These are phyloP conservation scores for Athelia psychrophila DNA, from an alignment of 1,284 basidiomycete genomes.

Conservation along the genomic window DNA sequence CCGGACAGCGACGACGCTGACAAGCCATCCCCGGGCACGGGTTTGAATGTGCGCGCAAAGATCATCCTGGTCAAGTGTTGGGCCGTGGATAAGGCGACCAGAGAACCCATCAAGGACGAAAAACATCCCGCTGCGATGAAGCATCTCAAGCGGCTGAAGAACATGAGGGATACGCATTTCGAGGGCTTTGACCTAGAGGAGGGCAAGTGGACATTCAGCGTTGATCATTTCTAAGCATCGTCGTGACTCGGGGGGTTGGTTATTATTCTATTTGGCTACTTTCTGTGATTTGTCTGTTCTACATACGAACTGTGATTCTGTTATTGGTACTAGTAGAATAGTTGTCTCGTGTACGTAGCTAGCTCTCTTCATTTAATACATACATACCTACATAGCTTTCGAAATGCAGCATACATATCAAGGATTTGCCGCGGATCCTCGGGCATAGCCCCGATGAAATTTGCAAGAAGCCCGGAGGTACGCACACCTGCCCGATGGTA, in stretches of 20 bases:
- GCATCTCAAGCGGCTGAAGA: conserved; percentile 83
- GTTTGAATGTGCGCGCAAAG: conserved; percentile 86
- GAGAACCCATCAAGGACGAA: conserved; percentile 87
- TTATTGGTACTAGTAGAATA: neutral
- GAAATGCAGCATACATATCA: neutral
- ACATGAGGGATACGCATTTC: conserved; percentile 86
- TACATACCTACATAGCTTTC: neutral
- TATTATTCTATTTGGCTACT: neutral
- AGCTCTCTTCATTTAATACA: neutral
- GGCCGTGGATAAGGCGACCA: conserved; percentile 88
- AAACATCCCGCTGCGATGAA: conserved; percentile 70
- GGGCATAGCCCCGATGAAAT: too few relatives aligned
- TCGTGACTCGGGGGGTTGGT: neutral
- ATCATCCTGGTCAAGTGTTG: conserved; percentile 85
- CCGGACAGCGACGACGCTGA: conserved; percentile 81
- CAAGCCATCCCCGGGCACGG: conserved; percentile 80
- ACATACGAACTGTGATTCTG: neutral
- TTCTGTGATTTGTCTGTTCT: neutral
- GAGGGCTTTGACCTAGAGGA: conserved; percentile 76
- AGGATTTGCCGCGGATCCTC: neutral
- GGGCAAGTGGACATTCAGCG: conserved; percentile 92
- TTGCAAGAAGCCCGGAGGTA: too few relatives aligned
- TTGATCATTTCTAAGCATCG: conserved; percentile 79
- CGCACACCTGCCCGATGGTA: too few relatives aligned
- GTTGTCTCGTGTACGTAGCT: conserved; percentile 1